Evolutionary conservation across 2,329 filamentous ascomycete species (phyloP).

Genomic region (Calonectria hongkongensis): DNA sequence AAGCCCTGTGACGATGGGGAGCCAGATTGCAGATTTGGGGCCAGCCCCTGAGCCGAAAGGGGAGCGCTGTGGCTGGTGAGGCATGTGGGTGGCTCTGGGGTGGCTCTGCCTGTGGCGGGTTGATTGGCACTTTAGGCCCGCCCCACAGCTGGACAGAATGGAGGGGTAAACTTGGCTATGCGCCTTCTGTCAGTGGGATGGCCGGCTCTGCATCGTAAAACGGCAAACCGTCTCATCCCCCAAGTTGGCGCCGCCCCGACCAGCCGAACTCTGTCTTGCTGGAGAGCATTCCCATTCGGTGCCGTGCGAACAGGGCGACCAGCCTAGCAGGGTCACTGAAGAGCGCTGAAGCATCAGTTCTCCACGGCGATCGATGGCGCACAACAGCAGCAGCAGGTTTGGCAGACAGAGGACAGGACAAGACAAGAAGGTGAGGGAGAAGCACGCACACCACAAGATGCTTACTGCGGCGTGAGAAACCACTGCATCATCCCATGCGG

Average conservation of each 20-base stretch:
- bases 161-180: slow-evolving; percentile 4
- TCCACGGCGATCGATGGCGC: too few relatives aligned
- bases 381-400: too few relatives aligned
- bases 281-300: slow-evolving; percentile 1
- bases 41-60: slow-evolving; percentile 47
- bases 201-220: slow-evolving; percentile 9
- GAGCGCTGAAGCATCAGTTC: neutral
- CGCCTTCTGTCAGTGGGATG: neutral
- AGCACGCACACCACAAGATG: neutral
- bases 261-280: slow-evolving; percentile 23
- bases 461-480: slow-evolving; percentile 1
- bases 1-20: slow-evolving; percentile 43
- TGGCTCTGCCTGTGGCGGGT: neutral
- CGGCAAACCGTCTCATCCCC: slow-evolving; percentile 8
- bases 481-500: neutral
- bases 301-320: neutral
- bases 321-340: neutral
- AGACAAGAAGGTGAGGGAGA: too few relatives aligned
- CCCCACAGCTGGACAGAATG: neutral
- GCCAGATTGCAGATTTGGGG: slow-evolving; percentile 51
- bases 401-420: neutral
- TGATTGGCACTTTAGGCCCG: neutral
- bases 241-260: slow-evolving; percentile 3
- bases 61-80: slow-evolving; percentile 46
- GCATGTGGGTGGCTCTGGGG: slow-evolving; percentile 14